Evolutionary conservation across 352 stramenopile species (phyloP).

Genomic region (Globisporangium middletonii): DNA sequence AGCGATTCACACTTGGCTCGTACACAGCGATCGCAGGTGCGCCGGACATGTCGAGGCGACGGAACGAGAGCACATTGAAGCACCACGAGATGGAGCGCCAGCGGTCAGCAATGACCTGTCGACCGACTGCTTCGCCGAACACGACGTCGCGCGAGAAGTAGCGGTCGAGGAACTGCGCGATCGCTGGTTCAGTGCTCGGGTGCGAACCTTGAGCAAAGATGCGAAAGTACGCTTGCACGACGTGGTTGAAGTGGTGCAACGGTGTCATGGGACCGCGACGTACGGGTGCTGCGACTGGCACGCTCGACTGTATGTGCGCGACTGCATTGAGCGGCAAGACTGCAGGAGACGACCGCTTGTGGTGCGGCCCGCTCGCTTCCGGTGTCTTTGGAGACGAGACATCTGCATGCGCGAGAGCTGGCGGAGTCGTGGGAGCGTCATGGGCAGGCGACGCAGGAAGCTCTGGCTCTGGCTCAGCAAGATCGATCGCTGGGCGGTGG

Average conservation of each 20-base stretch:
- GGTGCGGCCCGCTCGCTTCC: not conserved
- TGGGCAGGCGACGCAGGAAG: not conserved
- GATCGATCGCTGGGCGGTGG: not conserved
- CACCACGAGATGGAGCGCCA: constrained; percentile 17
- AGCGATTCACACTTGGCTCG: constrained; percentile 9
- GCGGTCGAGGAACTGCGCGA: constrained; percentile 5
- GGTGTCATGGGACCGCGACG: constrained; percentile 9
- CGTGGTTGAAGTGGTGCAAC: constrained; percentile 7
- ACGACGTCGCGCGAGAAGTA: constrained; percentile 8
- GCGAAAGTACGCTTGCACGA: constrained; percentile 10
- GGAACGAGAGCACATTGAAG: constrained; percentile 12
- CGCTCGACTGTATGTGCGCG: not conserved
- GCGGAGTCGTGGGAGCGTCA: not conserved
- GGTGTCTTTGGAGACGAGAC: not conserved
- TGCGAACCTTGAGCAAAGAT: constrained; percentile 6
- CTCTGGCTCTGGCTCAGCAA: not conserved
- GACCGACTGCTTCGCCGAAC: constrained; percentile 5
- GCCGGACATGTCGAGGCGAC: not conserved
- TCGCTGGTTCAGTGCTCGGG: not conserved
- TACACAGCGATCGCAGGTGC: constrained; percentile 1
- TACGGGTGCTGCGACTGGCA: not conserved
- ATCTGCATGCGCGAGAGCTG: not conserved
- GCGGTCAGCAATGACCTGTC: constrained; percentile 11
- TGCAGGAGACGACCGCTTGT: not conserved
- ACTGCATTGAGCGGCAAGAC: not conserved